phyloP scores from a whole-genome alignment of 2,329 filamentous ascomycete species.

The Blastomyces gilchristii region DNA sequence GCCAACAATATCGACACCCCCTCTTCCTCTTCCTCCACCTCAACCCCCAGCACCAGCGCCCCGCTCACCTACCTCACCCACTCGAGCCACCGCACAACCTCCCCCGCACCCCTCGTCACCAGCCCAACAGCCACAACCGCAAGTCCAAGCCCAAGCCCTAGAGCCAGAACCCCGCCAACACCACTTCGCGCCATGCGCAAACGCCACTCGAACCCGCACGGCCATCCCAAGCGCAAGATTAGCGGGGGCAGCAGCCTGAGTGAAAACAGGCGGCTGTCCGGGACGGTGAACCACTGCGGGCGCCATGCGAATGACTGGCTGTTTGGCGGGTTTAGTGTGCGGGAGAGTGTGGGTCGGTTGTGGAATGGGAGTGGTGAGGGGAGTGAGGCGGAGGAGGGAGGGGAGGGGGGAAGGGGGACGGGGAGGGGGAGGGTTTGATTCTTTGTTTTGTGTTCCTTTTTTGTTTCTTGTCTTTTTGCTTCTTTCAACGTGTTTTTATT shows the following conservation, averaged over 20 bases:
- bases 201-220: constrained; percentile 9
- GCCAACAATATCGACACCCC: neutral
- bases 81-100: constrained; percentile 13
- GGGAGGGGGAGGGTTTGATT: neutral
- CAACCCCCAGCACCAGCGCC: neutral
- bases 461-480: neutral
- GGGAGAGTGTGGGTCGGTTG: constrained; percentile 33
- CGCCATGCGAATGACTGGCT: constrained; percentile 45
- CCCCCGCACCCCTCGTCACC: constrained; percentile 14
- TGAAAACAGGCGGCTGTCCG: constrained; percentile 31
- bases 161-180: neutral
- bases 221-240: constrained; percentile 1
- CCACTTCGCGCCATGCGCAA: constrained; percentile 9
- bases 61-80: constrained; percentile 8
- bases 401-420: neutral
- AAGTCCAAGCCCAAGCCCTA: too few species aligned
- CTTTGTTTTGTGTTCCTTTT: neutral
- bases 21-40: neutral
- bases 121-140: constrained; percentile 4
- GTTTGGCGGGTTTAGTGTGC: constrained; percentile 40
- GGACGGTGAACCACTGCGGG: constrained; percentile 37
- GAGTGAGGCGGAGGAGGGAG: neutral
- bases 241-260: constrained; percentile 15
- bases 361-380: constrained; percentile 10
- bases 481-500: neutral